Conservation (phyloP, 495 filamentous ascomycete genomes). For the Penicillium angulare region DNA sequence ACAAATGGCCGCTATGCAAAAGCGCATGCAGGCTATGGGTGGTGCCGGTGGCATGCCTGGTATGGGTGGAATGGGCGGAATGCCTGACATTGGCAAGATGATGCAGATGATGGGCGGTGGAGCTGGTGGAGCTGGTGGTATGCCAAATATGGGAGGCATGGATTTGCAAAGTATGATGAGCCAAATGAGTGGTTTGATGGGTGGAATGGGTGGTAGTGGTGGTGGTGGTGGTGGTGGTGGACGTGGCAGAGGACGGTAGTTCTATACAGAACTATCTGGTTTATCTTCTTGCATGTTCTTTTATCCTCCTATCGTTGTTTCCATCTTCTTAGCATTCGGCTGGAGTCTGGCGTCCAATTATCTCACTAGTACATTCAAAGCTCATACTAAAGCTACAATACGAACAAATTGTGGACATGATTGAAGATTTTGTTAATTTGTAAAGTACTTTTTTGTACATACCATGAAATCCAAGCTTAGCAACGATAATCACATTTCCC, state of each 20-base stretch:
- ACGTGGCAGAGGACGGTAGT: conserved; percentile 41
- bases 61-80: conserved; percentile 37
- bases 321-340: conserved; percentile 29
- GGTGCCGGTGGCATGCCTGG: conserved; percentile 54
- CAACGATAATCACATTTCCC: no score
- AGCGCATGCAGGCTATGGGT: conserved; percentile 88
- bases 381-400: conserved; percentile 13
- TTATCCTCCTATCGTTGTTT: conserved; percentile 3
- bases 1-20: conserved; percentile 98
- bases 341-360: conserved; percentile 29
- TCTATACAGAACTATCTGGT: neutral
- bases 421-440: conserved; percentile 1
- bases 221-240: conserved; percentile 31
- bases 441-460: no score
- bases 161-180: conserved; percentile 83
- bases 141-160: conserved; percentile 65
- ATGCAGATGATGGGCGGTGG: conserved; percentile 70
- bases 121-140: conserved; percentile 45
- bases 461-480: no score
- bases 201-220: conserved; percentile 39
- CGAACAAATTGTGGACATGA: conserved; percentile 9
- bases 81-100: conserved; percentile 78
- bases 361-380: conserved; percentile 14
- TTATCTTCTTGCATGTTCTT: conserved; percentile 11
- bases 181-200: conserved; percentile 71